Conservation (phyloP, 2,329 filamentous ascomycete genomes). For the Zasmidium citrigriseum region DNA sequence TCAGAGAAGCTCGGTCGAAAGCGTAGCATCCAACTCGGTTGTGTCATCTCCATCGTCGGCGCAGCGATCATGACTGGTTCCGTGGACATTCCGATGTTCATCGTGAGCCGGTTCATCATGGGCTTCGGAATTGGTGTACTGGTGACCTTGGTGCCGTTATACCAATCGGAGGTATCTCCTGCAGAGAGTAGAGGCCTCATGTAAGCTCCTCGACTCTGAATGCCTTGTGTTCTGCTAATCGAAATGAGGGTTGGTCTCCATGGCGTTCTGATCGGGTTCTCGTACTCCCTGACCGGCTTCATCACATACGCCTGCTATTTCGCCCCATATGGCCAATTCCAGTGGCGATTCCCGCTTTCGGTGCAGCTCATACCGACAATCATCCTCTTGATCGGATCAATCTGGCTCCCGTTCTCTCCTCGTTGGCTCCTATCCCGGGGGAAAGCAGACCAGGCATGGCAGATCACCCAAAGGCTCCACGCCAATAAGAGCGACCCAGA, state of each 20-base stretch:
- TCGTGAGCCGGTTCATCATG: constrained; percentile 7
- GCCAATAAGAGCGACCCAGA: not conserved
- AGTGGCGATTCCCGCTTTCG: constrained; percentile 11
- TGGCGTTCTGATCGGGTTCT: constrained; percentile 9
- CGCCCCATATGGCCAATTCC: constrained; percentile 8
- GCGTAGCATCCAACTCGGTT: constrained; percentile 11
- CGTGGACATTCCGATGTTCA: constrained; percentile 14
- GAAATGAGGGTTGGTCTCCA: constrained; percentile 5
- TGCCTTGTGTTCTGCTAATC: not conserved
- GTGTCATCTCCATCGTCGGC: constrained; percentile 9
- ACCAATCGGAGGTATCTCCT: constrained; percentile 9
- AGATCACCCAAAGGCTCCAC: not conserved
- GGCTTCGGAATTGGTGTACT: constrained; percentile 8
- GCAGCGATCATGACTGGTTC: constrained; percentile 11
- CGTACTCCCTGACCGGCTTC: constrained; percentile 11
- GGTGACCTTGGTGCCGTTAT: constrained; percentile 9
- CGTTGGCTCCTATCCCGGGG: constrained; percentile 4
- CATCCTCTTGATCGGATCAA: constrained; percentile 5
- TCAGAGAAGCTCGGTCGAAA: constrained; percentile 13
- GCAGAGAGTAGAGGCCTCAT: constrained; percentile 10
- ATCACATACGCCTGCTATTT: constrained; percentile 13
- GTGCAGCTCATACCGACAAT: constrained; percentile 10
- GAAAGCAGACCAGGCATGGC: constrained; percentile 1
- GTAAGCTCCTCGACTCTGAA: not conserved
- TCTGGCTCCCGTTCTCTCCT: constrained; percentile 10